Evolutionary conservation across 2,329 filamentous ascomycete species (phyloP).

Genomic region (Nemania sp.): DNA sequence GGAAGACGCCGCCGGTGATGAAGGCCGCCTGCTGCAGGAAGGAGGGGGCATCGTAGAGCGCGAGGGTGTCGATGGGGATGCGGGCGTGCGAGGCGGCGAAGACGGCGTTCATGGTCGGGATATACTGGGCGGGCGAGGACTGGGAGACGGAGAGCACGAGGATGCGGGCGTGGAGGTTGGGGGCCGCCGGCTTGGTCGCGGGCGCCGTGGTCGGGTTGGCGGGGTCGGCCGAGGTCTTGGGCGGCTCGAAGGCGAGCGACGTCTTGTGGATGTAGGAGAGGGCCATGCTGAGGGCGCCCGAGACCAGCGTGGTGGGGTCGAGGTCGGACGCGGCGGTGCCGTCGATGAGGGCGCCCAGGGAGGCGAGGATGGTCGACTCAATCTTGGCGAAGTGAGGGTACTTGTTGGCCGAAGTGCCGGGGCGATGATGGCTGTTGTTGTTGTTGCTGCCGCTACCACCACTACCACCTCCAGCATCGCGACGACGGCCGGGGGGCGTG

Average conservation of each 20-base stretch:
- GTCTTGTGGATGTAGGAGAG: conserved; percentile 90
- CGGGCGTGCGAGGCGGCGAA: conserved; percentile 89
- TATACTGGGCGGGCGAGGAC: conserved; percentile 86
- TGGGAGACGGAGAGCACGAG: conserved; percentile 89
- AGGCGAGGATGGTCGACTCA: conserved; percentile 76
- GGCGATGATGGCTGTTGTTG: too few species aligned
- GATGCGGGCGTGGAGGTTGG: conserved; percentile 76
- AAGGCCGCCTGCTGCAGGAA: conserved; percentile 88
- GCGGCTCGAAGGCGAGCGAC: conserved; percentile 65
- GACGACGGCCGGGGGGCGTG: conserved; percentile 21
- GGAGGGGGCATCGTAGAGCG: conserved; percentile 82
- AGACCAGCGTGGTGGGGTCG: conserved; percentile 78
- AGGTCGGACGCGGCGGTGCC: conserved; percentile 69
- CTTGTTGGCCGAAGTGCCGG: conserved; percentile 71
- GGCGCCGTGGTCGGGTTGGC: conserved; percentile 41
- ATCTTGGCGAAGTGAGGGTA: conserved; percentile 90
- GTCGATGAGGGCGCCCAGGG: conserved; percentile 73
- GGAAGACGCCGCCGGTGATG: conserved; percentile 63
- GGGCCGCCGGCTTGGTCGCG: conserved; percentile 41
- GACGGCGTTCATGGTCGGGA: conserved; percentile 97
- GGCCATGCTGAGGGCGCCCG: conserved; percentile 87
- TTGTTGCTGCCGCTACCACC: conserved; percentile 60
- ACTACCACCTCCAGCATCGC: conserved; percentile 49
- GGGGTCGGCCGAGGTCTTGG: conserved; percentile 51
- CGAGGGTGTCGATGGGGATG: conserved; percentile 90